Conservation (phyloP, 2,329 filamentous ascomycete species). For the Penicillium concentricum region DNA sequence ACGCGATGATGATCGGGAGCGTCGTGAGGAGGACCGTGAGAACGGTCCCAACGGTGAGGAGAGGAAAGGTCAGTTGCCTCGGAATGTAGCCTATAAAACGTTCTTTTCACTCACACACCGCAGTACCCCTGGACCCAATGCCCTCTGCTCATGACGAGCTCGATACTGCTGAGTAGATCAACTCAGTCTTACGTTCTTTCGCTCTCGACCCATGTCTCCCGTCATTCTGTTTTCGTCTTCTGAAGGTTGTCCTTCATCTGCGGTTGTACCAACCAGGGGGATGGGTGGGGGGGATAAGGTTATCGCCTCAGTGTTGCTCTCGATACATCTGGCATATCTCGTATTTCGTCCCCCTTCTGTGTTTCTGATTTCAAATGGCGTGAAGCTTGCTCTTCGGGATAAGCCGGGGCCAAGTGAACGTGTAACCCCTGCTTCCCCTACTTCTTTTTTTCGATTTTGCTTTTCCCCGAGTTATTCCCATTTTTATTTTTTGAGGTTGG, state of each 20-base stretch:
- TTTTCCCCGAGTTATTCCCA: not conserved
- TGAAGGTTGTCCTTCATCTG: not conserved
- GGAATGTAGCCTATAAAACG: not conserved
- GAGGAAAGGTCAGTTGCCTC: constrained; percentile 68
- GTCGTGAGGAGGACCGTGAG: constrained; percentile 69
- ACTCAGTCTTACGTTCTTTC: constrained; percentile 17
- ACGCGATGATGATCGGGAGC: constrained; percentile 65
- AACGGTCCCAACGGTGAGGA: constrained; percentile 82
- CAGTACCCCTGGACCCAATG: constrained; percentile 68
- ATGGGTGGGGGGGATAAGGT: not conserved
- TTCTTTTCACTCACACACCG: constrained; percentile 1
- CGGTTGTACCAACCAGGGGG: not conserved
- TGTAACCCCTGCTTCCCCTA: constrained; percentile 4
- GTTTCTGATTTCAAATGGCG: constrained; percentile 2
- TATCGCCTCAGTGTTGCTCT: not conserved
- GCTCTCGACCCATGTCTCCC: not conserved
- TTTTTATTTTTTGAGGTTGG: constrained; percentile 14
- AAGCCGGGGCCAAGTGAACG: not conserved
- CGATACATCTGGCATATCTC: not conserved
- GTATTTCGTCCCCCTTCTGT: not conserved
- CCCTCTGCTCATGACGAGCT: constrained; percentile 88
- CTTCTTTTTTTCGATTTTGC: not conserved
- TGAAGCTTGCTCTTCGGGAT: not conserved
- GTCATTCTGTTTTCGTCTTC: not conserved
- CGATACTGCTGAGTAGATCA: constrained; percentile 78